Conservation (phyloP, 495 filamentous ascomycete genomes). For the Aspergillus indologenus region DNA sequence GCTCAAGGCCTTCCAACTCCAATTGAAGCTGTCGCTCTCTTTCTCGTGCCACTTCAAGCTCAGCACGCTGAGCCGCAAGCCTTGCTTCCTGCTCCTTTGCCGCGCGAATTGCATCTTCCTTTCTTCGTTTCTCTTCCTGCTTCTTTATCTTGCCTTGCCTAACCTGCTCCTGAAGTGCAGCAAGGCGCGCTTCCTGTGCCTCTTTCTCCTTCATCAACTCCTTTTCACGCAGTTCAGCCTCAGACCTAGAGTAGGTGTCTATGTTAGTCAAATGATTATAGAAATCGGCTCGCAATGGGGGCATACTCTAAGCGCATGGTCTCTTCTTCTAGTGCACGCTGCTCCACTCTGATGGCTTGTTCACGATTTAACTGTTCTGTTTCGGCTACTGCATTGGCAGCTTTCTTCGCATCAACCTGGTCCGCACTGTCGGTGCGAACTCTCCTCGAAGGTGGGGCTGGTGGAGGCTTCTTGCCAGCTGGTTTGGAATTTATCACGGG, state of each 20-base stretch:
- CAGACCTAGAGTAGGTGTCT: constrained; percentile 57
- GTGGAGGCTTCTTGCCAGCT: constrained; percentile 75
- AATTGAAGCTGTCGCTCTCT: constrained; percentile 82
- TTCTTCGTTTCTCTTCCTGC: constrained; percentile 87
- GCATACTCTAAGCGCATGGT: constrained; percentile 83
- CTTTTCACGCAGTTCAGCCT: constrained; percentile 70
- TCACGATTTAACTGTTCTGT: constrained; percentile 53
- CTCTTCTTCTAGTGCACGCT: constrained; percentile 72
- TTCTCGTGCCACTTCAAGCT: constrained; percentile 87
- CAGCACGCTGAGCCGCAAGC: constrained; percentile 80
- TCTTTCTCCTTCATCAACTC: constrained; percentile 77
- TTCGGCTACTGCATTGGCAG: constrained; percentile 55
- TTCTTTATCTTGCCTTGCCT: constrained; percentile 95
- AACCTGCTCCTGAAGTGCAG: constrained; percentile 89
- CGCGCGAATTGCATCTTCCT: constrained; percentile 80
- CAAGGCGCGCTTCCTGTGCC: constrained; percentile 76
- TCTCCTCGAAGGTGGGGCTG: constrained; percentile 77
- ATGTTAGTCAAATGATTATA: constrained; percentile 17
- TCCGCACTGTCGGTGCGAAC: constrained; percentile 58
- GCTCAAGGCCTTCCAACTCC: constrained; percentile 79
- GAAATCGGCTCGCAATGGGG: not conserved
- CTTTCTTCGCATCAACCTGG: constrained; percentile 53
- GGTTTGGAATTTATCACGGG: constrained; percentile 56
- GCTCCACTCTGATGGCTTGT: constrained; percentile 62
- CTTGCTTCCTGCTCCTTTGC: constrained; percentile 86